A percentile compares a stretch with the other conserved stretches of the same genome.
These are phyloP conservation scores for Daldinia loculata DNA, from an alignment of 495 filamentous ascomycete genomes.

Conservation along the genomic window DNA sequence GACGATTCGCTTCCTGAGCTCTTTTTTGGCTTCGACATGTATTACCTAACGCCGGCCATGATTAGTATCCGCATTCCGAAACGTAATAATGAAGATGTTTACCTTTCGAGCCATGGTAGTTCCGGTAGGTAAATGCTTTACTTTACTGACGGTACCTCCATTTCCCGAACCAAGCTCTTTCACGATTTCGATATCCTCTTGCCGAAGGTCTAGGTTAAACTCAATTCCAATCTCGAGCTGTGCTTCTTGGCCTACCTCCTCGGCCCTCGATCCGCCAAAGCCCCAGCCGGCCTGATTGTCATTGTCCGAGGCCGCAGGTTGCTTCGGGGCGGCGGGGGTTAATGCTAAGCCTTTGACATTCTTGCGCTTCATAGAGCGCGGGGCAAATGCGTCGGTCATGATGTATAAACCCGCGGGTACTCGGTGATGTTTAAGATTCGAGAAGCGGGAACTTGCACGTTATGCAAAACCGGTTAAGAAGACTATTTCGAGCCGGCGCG, in stretches of 20 bases:
- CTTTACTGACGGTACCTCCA: constrained; percentile 97
- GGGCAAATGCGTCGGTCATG: constrained; percentile 88
- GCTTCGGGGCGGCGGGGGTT: constrained; percentile 69
- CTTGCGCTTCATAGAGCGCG: constrained; percentile 95
- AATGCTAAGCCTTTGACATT: constrained; percentile 96
- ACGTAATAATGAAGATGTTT: constrained; percentile 29
- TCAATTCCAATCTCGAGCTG: constrained; percentile 96
- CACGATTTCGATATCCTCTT: constrained; percentile 89
- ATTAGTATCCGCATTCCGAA: constrained; percentile 6
- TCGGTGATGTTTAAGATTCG: constrained; percentile 3
- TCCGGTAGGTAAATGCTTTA: constrained; percentile 91
- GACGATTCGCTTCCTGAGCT: constrained; percentile 94
- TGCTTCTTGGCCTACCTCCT: constrained; percentile 67
- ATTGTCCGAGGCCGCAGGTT: constrained; percentile 53
- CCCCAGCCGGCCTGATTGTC: constrained; percentile 63
- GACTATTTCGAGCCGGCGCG: constrained; percentile 14
- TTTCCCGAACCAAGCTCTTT: constrained; percentile 97
- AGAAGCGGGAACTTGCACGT: constrained; percentile 9
- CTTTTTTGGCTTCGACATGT: constrained; percentile 96
- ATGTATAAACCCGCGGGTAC: constrained; percentile 35
- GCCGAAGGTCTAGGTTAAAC: constrained; percentile 89
- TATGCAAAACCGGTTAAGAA: constrained; percentile 13
- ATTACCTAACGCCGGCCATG: constrained; percentile 72
- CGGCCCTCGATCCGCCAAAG: constrained; percentile 60
- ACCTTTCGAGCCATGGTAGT: constrained; percentile 99